A percentile compares a stretch with the other conserved stretches of the same genome.
phyloP scores from a whole-genome alignment of 768 basidiomycete genomes.

The Sporobolomyces pararoseus region DNA sequence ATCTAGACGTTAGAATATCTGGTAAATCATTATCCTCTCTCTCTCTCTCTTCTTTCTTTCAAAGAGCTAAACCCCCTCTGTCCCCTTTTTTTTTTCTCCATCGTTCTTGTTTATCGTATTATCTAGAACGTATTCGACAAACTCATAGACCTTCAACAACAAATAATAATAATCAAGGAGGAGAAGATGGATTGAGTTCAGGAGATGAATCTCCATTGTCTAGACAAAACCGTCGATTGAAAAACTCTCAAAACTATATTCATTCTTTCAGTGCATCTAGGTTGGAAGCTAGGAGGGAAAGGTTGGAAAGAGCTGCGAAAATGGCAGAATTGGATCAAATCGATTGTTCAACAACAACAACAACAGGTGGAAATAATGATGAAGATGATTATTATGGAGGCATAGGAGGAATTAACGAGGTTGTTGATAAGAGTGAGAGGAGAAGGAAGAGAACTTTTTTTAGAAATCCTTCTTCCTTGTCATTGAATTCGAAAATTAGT shows the following conservation, averaged over 20 bases:
- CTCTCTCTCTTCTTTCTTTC: not conserved
- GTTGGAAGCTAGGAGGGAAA: constrained; percentile 6
- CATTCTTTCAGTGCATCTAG: not conserved
- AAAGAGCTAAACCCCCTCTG: too few relatives aligned
- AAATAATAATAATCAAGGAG: not conserved
- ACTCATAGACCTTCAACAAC: constrained; percentile 6
- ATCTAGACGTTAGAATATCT: constrained; percentile 50
- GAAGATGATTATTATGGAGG: not conserved
- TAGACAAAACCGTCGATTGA: not conserved
- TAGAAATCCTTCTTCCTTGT: too few relatives aligned
- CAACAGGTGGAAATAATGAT: not conserved
- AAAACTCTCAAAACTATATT: constrained; percentile 19
- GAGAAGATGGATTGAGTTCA: too few relatives aligned
- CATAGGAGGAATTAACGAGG: not conserved
- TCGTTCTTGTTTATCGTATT: not conserved
- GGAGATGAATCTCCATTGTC: constrained; percentile 26
- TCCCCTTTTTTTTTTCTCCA: not conserved
- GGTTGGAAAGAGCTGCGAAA: constrained; percentile 8
- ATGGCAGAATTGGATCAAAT: not conserved
- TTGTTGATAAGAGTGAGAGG: not conserved
- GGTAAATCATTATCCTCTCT: constrained; percentile 4
- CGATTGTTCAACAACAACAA: not conserved
- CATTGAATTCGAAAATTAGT: too few relatives aligned
- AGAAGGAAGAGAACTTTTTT: constrained; percentile 36
- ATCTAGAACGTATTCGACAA: constrained; percentile 28